Base-by-base conservation (phyloP, 2,329 filamentous ascomycete species). In the Paradendryphiella salina region DNA sequence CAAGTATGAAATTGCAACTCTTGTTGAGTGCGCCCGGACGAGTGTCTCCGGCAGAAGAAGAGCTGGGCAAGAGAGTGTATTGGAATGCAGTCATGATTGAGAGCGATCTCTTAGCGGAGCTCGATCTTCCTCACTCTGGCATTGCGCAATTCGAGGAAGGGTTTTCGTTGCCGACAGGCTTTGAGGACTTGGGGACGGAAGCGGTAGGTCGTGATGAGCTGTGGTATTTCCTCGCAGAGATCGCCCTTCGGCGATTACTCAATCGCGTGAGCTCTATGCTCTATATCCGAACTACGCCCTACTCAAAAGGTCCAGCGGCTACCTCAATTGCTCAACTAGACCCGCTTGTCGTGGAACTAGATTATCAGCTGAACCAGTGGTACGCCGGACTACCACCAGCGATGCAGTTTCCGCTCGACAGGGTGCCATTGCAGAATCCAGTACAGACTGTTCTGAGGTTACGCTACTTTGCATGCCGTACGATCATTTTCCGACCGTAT, bases 141-240 rank as follows among this genome's bases (percentile, higher is more conserved):
- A 88, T 93, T 42, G 87, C 90, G 17, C 86, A 90, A 59, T 90
- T 90, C 47, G 89, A 93, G 70, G 89, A 93, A 64, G 84, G 85
- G 15, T 88, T 93, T 50, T 87, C 88, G 8, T 77, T 94, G 1
- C 89, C 89, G 1, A 86, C 87, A 4, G 87, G 87, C 0, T 94
- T 93, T 58, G 87, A 89, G 63, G 80, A 80, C 49, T 75, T 82
- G 52, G 85, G 85, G n/a, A 84, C 86, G 47, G 83, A 86, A 57
- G 77, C 82, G 5, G 82, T 85, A 6, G 88, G 87, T 10, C 82
- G 84, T 40, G 89, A 93, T 63, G 88, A 93, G 52, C 77, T 93
- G 11, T 93, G 89, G 88, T 94, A 94, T 66, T 93, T 93, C 62
- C 76, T 93, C 23, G 89, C 89, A 31, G 89, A 93, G 65, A 92